These are phyloP conservation scores for Kondoa subrosea DNA, from an alignment of 768 basidiomycete species.

Conservation along the genomic window DNA sequence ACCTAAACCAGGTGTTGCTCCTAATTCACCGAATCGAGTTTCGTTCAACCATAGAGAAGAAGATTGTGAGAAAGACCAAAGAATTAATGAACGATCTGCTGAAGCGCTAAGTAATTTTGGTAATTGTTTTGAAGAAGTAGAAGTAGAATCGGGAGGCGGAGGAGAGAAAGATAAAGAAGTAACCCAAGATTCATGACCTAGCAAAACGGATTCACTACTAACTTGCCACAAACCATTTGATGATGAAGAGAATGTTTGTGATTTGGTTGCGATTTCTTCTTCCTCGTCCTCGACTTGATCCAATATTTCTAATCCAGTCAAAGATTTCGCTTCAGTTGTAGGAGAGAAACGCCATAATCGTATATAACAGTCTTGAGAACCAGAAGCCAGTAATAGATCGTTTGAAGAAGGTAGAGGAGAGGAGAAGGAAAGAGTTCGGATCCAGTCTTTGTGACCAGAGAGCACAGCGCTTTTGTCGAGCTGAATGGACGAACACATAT, in stretches of 20 bases:
- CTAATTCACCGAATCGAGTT: slow-evolving; percentile 84
- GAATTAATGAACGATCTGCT: slow-evolving; percentile 81
- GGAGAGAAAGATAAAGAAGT: too few species aligned
- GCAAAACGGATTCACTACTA: too few species aligned
- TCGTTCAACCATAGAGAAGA: slow-evolving; percentile 73
- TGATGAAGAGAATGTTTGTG: slow-evolving; percentile 62
- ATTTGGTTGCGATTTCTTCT: slow-evolving; percentile 72
- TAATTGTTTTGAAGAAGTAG: background rate
- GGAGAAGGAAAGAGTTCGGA: slow-evolving; percentile 60
- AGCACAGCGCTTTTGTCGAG: slow-evolving; percentile 27
- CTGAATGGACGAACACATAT: slow-evolving; percentile 43
- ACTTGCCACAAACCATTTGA: background rate
- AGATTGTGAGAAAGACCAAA: slow-evolving; percentile 64
- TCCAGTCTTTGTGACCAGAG: slow-evolving; percentile 89
- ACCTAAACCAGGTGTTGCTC: slow-evolving; percentile 58
- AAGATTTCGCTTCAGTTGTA: background rate
- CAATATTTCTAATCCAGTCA: slow-evolving; percentile 18
- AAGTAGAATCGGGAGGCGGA: too few species aligned
- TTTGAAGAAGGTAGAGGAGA: slow-evolving; percentile 25
- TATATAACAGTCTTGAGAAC: slow-evolving; percentile 85
- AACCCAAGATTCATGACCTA: too few species aligned
- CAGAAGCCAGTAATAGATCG: slow-evolving; percentile 63
- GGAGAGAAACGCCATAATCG: slow-evolving; percentile 74
- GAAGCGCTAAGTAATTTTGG: slow-evolving; percentile 70
- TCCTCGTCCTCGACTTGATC: too few species aligned